Percentiles rank a stretch among this genome's conserved stretches.
Conservation (phyloP, 2,329 filamentous ascomycete genomes). For the Fusarium sp. region DNA sequence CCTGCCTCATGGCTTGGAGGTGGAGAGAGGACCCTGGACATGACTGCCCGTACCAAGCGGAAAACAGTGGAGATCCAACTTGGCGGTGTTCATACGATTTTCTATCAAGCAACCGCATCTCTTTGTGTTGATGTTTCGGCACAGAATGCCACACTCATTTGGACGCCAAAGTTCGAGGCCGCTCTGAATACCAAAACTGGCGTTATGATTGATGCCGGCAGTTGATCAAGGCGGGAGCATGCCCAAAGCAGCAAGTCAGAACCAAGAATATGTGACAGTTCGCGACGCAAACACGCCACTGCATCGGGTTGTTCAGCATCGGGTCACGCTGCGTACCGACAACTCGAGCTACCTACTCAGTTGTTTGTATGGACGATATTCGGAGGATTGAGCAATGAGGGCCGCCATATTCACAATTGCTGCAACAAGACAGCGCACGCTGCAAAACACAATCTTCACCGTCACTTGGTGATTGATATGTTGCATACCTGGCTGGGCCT, state of each 20-base stretch:
- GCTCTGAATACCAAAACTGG: slow-evolving; percentile 6
- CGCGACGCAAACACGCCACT: slow-evolving; percentile 4
- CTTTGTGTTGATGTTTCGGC: slow-evolving; percentile 13
- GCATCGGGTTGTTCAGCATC: not conserved
- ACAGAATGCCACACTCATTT: slow-evolving; percentile 3
- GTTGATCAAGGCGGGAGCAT: slow-evolving; percentile 12
- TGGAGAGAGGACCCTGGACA: slow-evolving; percentile 35
- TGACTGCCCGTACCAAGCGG: slow-evolving; percentile 6
- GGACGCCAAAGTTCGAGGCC: slow-evolving; percentile 23
- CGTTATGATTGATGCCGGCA: slow-evolving; percentile 32
- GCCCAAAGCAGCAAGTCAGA: slow-evolving; percentile 1
- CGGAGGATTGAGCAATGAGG: not conserved
- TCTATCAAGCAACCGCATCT: not conserved
- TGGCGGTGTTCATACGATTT: slow-evolving; percentile 34
- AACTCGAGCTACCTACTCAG: not conserved
- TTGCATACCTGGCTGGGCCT: slow-evolving; percentile 5
- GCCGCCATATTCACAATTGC: not conserved
- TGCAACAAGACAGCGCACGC: not conserved
- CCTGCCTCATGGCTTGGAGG: slow-evolving; percentile 34
- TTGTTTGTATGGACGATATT: not conserved
- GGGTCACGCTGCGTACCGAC: not conserved
- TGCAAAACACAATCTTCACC: slow-evolving; percentile 35
- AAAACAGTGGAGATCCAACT: slow-evolving; percentile 33
- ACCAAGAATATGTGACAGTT: not conserved
- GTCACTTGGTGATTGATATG: slow-evolving; percentile 22